Conservation (phyloP, 257 asterid genomes). For the Solanum piurae region DNA sequence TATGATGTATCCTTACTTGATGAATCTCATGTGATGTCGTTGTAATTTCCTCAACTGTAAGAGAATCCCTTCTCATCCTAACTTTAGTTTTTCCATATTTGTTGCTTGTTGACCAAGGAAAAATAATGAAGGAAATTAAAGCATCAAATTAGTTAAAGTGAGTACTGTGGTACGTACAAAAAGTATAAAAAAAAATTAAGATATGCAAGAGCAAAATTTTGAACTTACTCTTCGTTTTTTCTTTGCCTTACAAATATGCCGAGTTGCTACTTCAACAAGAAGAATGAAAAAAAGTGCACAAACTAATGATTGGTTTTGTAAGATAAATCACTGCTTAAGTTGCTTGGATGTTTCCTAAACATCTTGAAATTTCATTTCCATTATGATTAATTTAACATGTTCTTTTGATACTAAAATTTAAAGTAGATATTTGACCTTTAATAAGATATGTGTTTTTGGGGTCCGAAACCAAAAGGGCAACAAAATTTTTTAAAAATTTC, state of each 20-base stretch:
- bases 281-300: neutral
- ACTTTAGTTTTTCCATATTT: neutral
- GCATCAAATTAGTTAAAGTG: neutral
- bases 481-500: too few relatives aligned
- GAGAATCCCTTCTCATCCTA: neutral
- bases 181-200: neutral
- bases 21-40: too few relatives aligned
- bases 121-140: neutral
- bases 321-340: neutral
- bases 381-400: too few relatives aligned
- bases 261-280: neutral
- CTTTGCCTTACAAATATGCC: neutral
- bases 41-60: too few relatives aligned
- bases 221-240: neutral
- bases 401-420: too few relatives aligned
- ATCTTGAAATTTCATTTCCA: neutral
- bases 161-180: neutral
- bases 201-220: neutral
- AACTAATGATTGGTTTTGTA: neutral
- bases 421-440: too few relatives aligned
- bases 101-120: neutral
- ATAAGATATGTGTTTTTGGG: too few relatives aligned
- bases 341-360: neutral
- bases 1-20: too few relatives aligned
- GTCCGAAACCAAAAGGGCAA: too few relatives aligned